Conservation (phyloP, 2,329 filamentous ascomycete genomes). For the Fusarium redolens region DNA sequence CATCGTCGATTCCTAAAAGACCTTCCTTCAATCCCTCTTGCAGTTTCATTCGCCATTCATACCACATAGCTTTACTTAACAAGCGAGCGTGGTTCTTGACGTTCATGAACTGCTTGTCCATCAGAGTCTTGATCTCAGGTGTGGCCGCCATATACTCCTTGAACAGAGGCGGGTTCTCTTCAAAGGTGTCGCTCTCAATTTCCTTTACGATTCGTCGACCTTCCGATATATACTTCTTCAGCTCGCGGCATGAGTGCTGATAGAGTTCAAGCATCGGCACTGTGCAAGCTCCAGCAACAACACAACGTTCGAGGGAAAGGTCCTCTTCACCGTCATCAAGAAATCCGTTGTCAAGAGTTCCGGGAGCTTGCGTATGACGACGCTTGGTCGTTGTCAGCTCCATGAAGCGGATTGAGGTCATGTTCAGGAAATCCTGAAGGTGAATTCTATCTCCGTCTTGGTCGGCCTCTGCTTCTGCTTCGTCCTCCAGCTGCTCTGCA, state of each 20-base stretch:
- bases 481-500: constrained; percentile 57
- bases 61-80: constrained; percentile 96
- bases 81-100: constrained; percentile 93
- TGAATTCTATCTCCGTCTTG: constrained; percentile 73
- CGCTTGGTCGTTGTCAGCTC: constrained; percentile 97
- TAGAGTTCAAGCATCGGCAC: constrained; percentile 94
- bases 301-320: constrained; percentile 76
- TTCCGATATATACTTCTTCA: constrained; percentile 97
- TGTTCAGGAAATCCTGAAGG: constrained; percentile 90
- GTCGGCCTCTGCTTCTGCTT: constrained; percentile 62
- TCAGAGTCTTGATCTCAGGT: constrained; percentile 82
- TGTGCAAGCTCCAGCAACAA: constrained; percentile 90
- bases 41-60: constrained; percentile 94
- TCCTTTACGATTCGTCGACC: constrained; percentile 89
- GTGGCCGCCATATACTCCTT: constrained; percentile 89
- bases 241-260: constrained; percentile 93
- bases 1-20: constrained; percentile 78
- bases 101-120: constrained; percentile 98
- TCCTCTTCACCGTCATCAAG: constrained; percentile 60
- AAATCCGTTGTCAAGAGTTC: constrained; percentile 56
- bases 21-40: constrained; percentile 84
- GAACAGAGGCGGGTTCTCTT: constrained; percentile 92
- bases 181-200: constrained; percentile 88
- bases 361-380: constrained; percentile 80
- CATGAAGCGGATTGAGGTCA: constrained; percentile 98